These are phyloP conservation scores for Waltergamsia citrina DNA, from an alignment of 2,329 filamentous ascomycete species.

Conservation along the genomic window DNA sequence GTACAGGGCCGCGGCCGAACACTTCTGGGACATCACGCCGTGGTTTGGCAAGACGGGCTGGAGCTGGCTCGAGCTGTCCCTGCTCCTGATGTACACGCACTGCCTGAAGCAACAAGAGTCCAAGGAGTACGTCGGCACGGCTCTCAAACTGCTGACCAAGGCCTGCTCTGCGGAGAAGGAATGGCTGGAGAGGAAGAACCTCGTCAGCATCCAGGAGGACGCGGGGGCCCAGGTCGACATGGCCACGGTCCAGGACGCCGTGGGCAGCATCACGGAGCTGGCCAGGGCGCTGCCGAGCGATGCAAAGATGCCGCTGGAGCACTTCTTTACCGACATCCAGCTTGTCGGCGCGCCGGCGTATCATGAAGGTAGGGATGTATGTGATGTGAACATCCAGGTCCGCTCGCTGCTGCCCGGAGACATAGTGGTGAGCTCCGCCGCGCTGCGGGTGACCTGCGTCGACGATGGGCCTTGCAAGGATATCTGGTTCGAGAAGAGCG, in stretches of 20 bases:
- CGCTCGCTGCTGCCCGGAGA: constrained; percentile 64
- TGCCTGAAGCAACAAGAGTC: constrained; percentile 71
- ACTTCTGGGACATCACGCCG: constrained; percentile 69
- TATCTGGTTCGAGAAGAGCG: constrained; percentile 21
- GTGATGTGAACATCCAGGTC: constrained; percentile 59
- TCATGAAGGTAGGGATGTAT: constrained; percentile 63
- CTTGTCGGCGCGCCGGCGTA: constrained; percentile 63
- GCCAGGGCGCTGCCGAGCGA: constrained; percentile 42
- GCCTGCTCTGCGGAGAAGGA: constrained; percentile 46
- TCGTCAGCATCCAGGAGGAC: constrained; percentile 8
- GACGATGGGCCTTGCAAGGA: constrained; percentile 50
- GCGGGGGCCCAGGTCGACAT: constrained; percentile 11
- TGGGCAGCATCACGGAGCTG: constrained; percentile 35
- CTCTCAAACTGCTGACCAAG: constrained; percentile 66
- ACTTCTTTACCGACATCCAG: constrained; percentile 63
- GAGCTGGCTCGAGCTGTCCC: constrained; percentile 69
- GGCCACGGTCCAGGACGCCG: constrained; percentile 34
- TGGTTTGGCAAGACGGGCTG: constrained; percentile 74
- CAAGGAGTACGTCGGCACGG: constrained; percentile 67
- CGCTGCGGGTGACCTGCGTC: constrained; percentile 51
- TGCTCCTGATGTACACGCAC: constrained; percentile 76
- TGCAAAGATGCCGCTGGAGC: constrained; percentile 56
- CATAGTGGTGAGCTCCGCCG: constrained; percentile 55
- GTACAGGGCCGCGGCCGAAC: constrained; percentile 61
- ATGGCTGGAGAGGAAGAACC: constrained; percentile 26